Evolutionary conservation across 1,139 yeast species (phyloP), one percentile per base, ranked within the genome.

Genomic region (Scheffersomyces titani): DNA sequence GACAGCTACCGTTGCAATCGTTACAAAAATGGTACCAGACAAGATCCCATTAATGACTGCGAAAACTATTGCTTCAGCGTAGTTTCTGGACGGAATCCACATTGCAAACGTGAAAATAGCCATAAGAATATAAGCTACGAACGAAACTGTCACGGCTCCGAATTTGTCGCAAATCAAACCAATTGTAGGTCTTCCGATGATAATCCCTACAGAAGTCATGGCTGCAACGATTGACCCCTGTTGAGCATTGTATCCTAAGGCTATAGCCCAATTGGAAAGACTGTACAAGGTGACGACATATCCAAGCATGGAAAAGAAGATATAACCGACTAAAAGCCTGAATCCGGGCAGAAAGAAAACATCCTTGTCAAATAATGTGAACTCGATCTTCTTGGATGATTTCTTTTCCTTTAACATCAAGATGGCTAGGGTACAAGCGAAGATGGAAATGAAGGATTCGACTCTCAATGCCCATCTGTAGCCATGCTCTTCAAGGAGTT

Each of bases 391-490:
- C 61, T 49, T 52, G 59, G 63, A 2, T 58, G n/a, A 19, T 6
- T 46, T 46, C 22, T 46, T 46, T 22, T 46, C 49, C n/a, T 46
- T 46, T 22, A 46, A 46, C 16, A 19, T 13, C 22, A 46, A n/a
- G 19, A 46, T 46, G n/a, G 49, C 49, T 11, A 19, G 6, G n/a
- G 49, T 19, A 46, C 24, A 46, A 19, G 22, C 19, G 24, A 46
- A 46, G 24, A 46, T 20, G 2, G 49, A 46, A n/a, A 46, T 46
- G 24, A 46, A 19, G 6, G 49, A 46, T 19, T 46, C 24, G 16
- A 22, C 59, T 16, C 66, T 54, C 44, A 63, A 55, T 0, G 66
- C 66, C 65, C 66, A 62, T 36, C 52, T 54, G 30, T 61, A 63
- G 3, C 61, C 57, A 16, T 49, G 55, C 9, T 48, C 40, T 50